Conservation (phyloP, 2,329 filamentous ascomycete genomes). For the Neurospora crassa region DNA sequence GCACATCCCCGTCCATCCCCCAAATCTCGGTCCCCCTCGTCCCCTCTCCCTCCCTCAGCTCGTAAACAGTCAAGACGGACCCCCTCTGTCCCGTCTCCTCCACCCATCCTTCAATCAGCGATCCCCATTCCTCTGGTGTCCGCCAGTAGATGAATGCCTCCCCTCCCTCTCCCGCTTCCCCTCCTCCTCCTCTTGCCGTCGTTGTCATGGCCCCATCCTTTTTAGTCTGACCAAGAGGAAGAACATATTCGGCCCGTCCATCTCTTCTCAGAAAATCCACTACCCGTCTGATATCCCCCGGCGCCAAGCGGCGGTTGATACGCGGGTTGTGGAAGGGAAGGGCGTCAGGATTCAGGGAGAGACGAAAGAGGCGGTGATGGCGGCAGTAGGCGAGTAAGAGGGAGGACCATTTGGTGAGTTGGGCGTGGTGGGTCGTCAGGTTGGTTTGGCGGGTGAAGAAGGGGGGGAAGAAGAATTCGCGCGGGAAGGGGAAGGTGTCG, state of each 20-base stretch:
- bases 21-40: slow-evolving; percentile 68
- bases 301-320: slow-evolving; percentile 40
- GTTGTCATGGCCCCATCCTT: background rate
- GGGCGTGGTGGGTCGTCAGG: slow-evolving; percentile 61
- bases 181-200: no score
- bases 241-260: slow-evolving; percentile 58
- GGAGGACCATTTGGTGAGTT: slow-evolving; percentile 76
- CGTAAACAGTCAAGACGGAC: slow-evolving; percentile 83
- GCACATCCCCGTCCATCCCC: slow-evolving; percentile 75
- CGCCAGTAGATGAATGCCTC: slow-evolving; percentile 75
- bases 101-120: slow-evolving; percentile 66
- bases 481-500: slow-evolving; percentile 44
- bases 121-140: slow-evolving; percentile 84
- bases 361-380: slow-evolving; percentile 64
- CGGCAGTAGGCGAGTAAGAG: slow-evolving; percentile 79
- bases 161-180: slow-evolving; percentile 27
- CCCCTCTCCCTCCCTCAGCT: slow-evolving; percentile 79
- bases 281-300: slow-evolving; percentile 46
- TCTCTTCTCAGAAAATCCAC: slow-evolving; percentile 50
- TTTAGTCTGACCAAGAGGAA: slow-evolving; percentile 21
- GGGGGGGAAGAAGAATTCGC: slow-evolving; percentile 66
- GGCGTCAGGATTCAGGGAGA: slow-evolving; percentile 47
- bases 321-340: slow-evolving; percentile 47
- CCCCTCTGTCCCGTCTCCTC: slow-evolving; percentile 85
- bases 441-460: slow-evolving; percentile 80